Evolutionary conservation across 306 rosid genomes (phyloP).

Genomic region (Malus asiatica): DNA sequence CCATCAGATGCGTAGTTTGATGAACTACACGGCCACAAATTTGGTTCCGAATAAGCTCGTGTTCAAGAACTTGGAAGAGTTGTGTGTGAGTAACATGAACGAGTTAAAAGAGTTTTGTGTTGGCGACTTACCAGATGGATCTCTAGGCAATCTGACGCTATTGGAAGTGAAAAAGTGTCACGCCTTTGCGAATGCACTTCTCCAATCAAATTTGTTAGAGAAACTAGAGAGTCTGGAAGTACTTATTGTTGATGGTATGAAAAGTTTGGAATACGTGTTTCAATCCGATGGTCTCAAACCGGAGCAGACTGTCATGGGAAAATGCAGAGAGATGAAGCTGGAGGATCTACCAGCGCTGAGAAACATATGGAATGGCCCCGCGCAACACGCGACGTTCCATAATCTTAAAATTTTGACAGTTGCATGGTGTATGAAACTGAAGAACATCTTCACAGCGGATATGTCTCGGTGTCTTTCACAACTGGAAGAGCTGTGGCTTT

Average conservation of each 20-base stretch:
- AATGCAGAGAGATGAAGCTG: neutral
- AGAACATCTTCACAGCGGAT: neutral
- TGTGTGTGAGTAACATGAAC: neutral
- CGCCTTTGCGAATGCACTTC: neutral
- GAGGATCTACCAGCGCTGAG: neutral
- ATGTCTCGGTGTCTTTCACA: neutral
- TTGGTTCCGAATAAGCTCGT: neutral
- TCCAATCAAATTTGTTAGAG: neutral
- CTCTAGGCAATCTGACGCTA: slow-evolving; percentile 2
- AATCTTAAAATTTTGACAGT: neutral
- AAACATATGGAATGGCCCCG: neutral
- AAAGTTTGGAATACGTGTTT: too few species aligned
- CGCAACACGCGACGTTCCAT: neutral
- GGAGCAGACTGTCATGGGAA: neutral
- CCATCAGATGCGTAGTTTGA: too few species aligned
- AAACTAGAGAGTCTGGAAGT: too few species aligned
- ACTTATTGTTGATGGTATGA: too few species aligned
- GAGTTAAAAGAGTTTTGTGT: neutral
- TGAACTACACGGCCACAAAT: neutral
- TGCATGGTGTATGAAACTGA: neutral
- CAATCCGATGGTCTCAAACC: neutral
- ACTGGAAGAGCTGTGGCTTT: neutral
- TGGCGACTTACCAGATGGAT: neutral
- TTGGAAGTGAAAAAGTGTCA: neutral
- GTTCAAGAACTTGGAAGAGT: neutral